Base-by-base conservation (phyloP, 2,329 filamentous ascomycete genomes). In the Dryadomyces quercivorus region DNA sequence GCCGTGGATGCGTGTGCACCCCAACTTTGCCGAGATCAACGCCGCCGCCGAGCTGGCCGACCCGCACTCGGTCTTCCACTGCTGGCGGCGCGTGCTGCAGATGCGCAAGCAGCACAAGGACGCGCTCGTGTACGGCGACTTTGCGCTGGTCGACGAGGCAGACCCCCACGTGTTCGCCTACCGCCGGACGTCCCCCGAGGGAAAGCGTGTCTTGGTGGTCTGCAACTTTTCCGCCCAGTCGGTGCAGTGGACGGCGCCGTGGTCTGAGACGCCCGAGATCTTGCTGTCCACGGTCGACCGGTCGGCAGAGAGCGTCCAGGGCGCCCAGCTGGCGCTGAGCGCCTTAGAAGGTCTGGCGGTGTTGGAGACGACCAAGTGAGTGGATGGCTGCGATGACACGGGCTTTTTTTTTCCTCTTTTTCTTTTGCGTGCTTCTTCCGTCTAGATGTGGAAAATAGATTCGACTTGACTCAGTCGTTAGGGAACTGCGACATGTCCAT, bases 1-100 rank as follows among this genome's bases (percentile, higher is more conserved):
- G 34, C 54, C 54, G 6, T 55, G 54, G 54, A 55, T 55, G 54
- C 44, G 43, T 6, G 54, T 44, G 5, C 34, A 55, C 44, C 54
- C 54, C 45, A 55, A 52, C 45, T 38, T 5, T 6, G 22, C 9
- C 20, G 22, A 21, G 10, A 48, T 55, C 50, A 55, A 55, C 15
- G 54, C 54, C 12, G 44, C 16, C 0, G 43, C 54, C n/a, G 49
- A 55, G 45, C 21, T 44, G 34, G 44, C 43, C 5, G 50, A 55
- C 38, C 50, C 49, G 2, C 8, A 55, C 34, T 52, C 50, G 9
- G 38, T 45, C 13, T 55, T 55, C 18, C 49, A 55, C 26, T 55
- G 44, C 45, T 55, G 54, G 54, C 50, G 49, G 1, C 9, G 36
- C 2, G 50, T 50, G 36, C 38, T 55, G 44, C n/a, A n/a, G 8